Conservation (phyloP, 1,139 yeast species). For the Nakaseomyces delphensis region DNA sequence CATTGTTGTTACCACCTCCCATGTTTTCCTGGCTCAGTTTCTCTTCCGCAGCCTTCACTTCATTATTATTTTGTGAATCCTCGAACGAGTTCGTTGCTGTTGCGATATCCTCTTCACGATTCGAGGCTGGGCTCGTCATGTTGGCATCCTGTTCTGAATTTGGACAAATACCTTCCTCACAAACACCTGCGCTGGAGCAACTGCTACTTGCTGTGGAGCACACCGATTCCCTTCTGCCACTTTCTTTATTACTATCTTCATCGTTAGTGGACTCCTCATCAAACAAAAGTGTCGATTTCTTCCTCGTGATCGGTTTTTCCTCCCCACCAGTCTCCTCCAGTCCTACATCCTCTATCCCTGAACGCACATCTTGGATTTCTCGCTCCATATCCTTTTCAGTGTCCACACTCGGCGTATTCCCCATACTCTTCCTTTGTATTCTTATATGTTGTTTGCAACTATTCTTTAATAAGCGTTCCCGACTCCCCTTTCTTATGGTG, state of each 20-base stretch:
- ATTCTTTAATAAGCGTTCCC: no score
- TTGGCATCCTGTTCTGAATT: background rate
- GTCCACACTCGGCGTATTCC: background rate
- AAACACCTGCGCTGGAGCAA: constrained; percentile 1
- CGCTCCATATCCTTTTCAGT: background rate
- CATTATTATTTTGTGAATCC: background rate
- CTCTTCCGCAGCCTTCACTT: no score
- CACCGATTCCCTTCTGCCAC: background rate
- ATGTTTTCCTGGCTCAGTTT: background rate
- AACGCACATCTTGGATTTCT: constrained; percentile 2
- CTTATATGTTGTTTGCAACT: no score
- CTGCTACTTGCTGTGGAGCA: constrained; percentile 1
- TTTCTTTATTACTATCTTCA: background rate
- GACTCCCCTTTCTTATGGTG: background rate
- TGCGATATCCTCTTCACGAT: background rate
- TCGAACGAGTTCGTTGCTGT: constrained; percentile 1
- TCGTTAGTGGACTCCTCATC: constrained; percentile 8
- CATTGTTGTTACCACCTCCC: no score
- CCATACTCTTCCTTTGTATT: no score
- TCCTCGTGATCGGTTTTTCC: background rate
- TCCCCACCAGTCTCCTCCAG: background rate
- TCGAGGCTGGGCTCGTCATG: background rate
- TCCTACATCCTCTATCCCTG: background rate
- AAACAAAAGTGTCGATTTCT: constrained; percentile 10
- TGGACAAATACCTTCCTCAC: background rate